These are phyloP conservation scores for Naganishia vaughanmartiniae DNA, from an alignment of 768 basidiomycete species.

Conservation along the genomic window DNA sequence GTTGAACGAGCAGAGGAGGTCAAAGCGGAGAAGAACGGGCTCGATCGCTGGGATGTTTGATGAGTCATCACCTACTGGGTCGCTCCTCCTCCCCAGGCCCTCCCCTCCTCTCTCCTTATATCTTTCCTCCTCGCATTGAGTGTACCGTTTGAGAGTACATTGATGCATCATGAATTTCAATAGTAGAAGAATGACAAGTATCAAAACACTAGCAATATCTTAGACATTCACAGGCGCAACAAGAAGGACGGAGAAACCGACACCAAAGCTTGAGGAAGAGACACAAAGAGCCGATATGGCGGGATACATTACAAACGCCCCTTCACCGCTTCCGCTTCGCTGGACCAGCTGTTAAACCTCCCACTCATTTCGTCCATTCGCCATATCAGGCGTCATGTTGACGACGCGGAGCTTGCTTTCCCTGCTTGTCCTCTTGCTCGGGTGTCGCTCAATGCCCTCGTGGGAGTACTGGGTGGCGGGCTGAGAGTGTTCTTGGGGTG, in stretches of 20 bases:
- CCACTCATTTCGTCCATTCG: neutral
- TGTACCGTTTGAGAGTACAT: too few relatives aligned
- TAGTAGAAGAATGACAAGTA: slow-evolving; percentile 2
- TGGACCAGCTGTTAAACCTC: too few relatives aligned
- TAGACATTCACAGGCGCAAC: too few relatives aligned
- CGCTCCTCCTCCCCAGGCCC: too few relatives aligned
- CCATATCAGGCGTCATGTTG: slow-evolving; percentile 12
- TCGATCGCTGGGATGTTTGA: too few relatives aligned
- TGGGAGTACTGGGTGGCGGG: neutral
- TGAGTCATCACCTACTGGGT: too few relatives aligned
- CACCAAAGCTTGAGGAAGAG: neutral
- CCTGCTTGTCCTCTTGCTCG: slow-evolving; percentile 1
- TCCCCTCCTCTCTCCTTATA: too few relatives aligned
- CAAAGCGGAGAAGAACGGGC: too few relatives aligned
- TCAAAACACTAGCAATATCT: neutral
- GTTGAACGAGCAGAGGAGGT: too few relatives aligned
- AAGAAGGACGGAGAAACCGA: neutral
- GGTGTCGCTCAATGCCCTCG: neutral
- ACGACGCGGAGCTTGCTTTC: slow-evolving; percentile 23
- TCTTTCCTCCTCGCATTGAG: too few relatives aligned
- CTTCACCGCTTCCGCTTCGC: neutral
- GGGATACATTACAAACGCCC: neutral
- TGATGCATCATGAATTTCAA: slow-evolving; percentile 5
- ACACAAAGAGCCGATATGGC: neutral
- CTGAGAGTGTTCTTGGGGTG: neutral